Percentiles rank a stretch among this genome's conserved stretches.
These are phyloP conservation scores for Acacia concinna DNA, from an alignment of 331 rosid species.

Conservation along the genomic window DNA sequence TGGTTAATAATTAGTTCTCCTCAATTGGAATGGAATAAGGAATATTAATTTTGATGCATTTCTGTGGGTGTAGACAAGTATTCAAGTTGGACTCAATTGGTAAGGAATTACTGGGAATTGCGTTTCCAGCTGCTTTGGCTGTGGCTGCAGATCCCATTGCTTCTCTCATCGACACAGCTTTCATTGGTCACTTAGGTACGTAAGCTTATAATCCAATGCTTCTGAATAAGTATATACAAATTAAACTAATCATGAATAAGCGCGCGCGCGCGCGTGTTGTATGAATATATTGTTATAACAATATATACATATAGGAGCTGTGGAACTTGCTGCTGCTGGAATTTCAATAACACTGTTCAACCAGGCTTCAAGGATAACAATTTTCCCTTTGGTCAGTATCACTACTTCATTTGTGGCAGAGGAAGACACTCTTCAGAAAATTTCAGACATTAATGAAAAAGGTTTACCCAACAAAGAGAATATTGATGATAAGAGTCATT, in stretches of 20 bases:
- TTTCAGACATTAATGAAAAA: conserved; percentile 36
- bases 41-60: not conserved
- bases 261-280: too few relatives aligned
- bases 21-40: not conserved
- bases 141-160: conserved; percentile 83
- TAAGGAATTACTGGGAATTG: conserved; percentile 60
- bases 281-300: too few relatives aligned
- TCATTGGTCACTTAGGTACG: conserved; percentile 74
- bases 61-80: conserved; percentile 42
- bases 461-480: conserved; percentile 29
- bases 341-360: conserved; percentile 72
- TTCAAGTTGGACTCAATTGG: conserved; percentile 61
- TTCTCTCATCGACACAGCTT: conserved; percentile 75
- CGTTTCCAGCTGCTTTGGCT: conserved; percentile 69
- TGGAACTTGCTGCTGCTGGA: conserved; percentile 83
- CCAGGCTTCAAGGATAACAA: conserved; percentile 75
- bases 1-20: not conserved
- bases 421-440: conserved; percentile 55
- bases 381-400: conserved; percentile 72
- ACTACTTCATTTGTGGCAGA: conserved; percentile 81
- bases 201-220: not conserved
- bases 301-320: conserved; percentile 44
- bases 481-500: not conserved
- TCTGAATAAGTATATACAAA: not conserved
- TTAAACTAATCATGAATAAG: not conserved